These are phyloP conservation scores for Neobulgaria alba DNA, from an alignment of 2,329 filamentous ascomycete genomes.

Conservation along the genomic window DNA sequence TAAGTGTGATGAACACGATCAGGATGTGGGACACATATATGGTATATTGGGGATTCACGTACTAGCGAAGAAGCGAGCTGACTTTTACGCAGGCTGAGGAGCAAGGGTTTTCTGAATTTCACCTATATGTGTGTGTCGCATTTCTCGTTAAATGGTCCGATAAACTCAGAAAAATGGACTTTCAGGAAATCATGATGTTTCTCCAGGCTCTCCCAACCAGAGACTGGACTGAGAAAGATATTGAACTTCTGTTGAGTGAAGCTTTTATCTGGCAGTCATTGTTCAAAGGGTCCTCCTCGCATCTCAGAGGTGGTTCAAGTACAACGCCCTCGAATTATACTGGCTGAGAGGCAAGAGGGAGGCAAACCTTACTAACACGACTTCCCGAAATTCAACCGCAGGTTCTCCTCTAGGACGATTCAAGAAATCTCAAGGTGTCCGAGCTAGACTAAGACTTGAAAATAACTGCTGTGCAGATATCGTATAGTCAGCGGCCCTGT, in stretches of 20 bases:
- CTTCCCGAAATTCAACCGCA: no score
- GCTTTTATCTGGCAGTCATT: constrained; percentile 98
- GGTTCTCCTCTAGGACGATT: no score
- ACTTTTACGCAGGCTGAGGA: constrained; percentile 71
- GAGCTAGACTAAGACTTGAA: no score
- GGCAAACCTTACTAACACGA: no score
- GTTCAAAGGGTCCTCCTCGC: constrained; percentile 88
- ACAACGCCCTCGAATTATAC: constrained; percentile 24
- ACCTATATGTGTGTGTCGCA: constrained; percentile 95
- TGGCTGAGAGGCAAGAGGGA: background rate
- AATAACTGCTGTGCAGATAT: no score
- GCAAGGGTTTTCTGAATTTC: constrained; percentile 96
- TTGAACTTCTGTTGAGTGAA: constrained; percentile 89
- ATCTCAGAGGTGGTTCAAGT: constrained; percentile 52
- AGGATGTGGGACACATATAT: constrained; percentile 99
- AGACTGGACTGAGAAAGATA: constrained; percentile 95
- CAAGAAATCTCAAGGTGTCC: no score
- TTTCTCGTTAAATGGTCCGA: constrained; percentile 98
- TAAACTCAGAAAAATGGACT: constrained; percentile 93
- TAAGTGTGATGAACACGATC: constrained; percentile 93
- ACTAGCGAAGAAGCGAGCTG: no score
- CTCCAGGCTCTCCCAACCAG: constrained; percentile 87
- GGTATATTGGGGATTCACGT: constrained; percentile 59
- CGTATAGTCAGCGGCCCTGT: no score
- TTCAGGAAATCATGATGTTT: constrained; percentile 99